A percentile compares a stretch with the other conserved stretches of the same genome.
Conservation (phyloP, 306 rosid species). For the Rosa lucieae region DNA sequence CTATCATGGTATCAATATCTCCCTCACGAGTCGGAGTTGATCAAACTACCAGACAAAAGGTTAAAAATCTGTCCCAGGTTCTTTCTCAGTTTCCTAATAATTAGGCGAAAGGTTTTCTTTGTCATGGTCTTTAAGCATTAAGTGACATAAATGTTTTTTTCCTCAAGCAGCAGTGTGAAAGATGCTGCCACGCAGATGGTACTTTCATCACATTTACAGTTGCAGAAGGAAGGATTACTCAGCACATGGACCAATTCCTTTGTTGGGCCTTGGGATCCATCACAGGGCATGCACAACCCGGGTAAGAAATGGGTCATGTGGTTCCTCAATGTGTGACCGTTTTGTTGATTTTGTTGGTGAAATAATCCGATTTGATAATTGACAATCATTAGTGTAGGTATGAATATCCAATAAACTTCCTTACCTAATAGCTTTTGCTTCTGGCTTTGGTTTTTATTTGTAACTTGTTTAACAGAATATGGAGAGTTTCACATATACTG, state of each 20-base stretch:
- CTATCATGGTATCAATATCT: constrained; percentile 95
- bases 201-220: constrained; percentile 82
- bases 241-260: constrained; percentile 96
- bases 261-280: constrained; percentile 99
- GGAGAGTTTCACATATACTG: constrained; percentile 12
- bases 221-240: constrained; percentile 88
- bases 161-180: constrained; percentile 52
- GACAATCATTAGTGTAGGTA: neutral
- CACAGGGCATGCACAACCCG: constrained; percentile 98
- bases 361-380: neutral
- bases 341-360: neutral
- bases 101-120: constrained; percentile 4
- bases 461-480: neutral
- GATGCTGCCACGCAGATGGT: constrained; percentile 84
- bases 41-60: constrained; percentile 77
- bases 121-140: constrained; percentile 17
- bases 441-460: neutral
- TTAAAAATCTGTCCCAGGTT: constrained; percentile 23
- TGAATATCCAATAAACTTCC: neutral
- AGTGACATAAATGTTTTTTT: constrained; percentile 23
- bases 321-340: constrained; percentile 18
- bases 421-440: neutral
- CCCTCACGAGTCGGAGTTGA: constrained; percentile 83
- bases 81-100: neutral
- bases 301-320: constrained; percentile 50